phyloP scores from a whole-genome alignment of 2,329 filamentous ascomycete genomes.

The Cladorrhinum sp. region DNA sequence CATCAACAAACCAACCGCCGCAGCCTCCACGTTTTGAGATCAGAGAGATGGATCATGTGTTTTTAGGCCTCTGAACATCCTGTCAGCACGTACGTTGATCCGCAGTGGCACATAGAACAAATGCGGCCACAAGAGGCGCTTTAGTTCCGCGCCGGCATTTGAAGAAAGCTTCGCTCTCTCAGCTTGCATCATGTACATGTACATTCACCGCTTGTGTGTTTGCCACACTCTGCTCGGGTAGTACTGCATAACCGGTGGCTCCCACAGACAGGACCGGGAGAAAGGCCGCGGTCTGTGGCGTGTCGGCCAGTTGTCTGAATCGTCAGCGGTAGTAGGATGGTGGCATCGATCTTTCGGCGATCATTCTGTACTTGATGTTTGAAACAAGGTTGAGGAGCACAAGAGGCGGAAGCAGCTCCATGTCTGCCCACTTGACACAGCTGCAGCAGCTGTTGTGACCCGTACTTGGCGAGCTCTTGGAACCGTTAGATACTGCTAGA shows the following conservation, averaged over 20 bases:
- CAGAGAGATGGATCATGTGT: neutral
- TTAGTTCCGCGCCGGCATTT: neutral
- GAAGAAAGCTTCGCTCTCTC: neutral
- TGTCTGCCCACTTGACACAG: neutral
- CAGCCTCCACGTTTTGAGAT: slow-evolving; percentile 2
- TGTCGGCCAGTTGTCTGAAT: slow-evolving; percentile 5
- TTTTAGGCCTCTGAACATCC: neutral
- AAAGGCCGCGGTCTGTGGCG: neutral
- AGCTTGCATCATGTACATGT: neutral
- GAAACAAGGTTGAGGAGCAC: slow-evolving; percentile 2
- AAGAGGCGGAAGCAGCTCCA: slow-evolving; percentile 1
- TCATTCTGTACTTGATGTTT: neutral
- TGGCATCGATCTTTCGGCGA: neutral
- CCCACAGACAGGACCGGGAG: neutral
- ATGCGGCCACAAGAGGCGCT: neutral
- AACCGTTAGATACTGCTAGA: neutral
- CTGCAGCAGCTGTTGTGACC: slow-evolving; percentile 5
- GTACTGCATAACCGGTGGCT: slow-evolving; percentile 4
- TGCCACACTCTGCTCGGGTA: neutral
- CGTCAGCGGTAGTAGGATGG: neutral
- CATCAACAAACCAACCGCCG: neutral
- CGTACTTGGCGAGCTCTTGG: slow-evolving; percentile 10
- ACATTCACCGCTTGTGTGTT: neutral
- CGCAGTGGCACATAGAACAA: neutral
- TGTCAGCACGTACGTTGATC: neutral